Evolutionary conservation across 169 alveolate genomes (phyloP).

Genomic region (Eimeria maxima): DNA sequence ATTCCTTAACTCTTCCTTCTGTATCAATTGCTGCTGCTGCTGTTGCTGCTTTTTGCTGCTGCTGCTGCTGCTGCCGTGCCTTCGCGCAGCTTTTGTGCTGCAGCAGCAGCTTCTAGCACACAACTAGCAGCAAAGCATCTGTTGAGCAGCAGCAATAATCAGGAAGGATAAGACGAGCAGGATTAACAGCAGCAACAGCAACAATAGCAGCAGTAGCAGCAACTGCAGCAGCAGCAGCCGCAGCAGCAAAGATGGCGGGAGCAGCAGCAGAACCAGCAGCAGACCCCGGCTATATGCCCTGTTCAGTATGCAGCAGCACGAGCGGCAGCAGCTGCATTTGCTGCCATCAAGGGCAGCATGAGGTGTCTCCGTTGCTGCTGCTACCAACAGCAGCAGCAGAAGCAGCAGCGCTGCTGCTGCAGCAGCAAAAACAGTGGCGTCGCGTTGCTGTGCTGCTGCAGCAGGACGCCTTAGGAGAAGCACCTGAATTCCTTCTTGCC

Average conservation of each 20-base stretch:
- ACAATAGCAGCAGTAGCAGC: slow-evolving; percentile 25
- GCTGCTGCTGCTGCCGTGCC: neutral
- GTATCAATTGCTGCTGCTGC: neutral
- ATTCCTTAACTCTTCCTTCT: too few species aligned
- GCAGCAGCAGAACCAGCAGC: neutral
- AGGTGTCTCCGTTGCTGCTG: neutral
- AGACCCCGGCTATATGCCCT: neutral
- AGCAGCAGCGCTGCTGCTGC: slow-evolving; percentile 21
- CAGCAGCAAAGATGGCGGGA: neutral
- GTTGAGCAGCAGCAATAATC: neutral
- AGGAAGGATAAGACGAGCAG: neutral
- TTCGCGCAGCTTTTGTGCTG: neutral
- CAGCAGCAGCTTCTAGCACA: slow-evolving; percentile 30
- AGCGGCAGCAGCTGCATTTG: slow-evolving; percentile 40
- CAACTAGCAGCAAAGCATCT: neutral
- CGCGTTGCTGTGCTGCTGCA: neutral
- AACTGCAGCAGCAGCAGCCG: slow-evolving; percentile 32
- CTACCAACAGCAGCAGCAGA: slow-evolving; percentile 8
- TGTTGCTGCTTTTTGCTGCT: neutral
- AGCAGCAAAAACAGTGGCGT: neutral
- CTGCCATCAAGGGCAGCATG: neutral
- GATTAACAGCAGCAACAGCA: neutral
- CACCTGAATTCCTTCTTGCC: neutral
- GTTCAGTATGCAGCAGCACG: neutral
- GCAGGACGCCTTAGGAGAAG: neutral